Evolutionary conservation across 495 filamentous ascomycete species (phyloP), one percentile per base, ranked within the genome.

Genomic region (Penicillium parvum): DNA sequence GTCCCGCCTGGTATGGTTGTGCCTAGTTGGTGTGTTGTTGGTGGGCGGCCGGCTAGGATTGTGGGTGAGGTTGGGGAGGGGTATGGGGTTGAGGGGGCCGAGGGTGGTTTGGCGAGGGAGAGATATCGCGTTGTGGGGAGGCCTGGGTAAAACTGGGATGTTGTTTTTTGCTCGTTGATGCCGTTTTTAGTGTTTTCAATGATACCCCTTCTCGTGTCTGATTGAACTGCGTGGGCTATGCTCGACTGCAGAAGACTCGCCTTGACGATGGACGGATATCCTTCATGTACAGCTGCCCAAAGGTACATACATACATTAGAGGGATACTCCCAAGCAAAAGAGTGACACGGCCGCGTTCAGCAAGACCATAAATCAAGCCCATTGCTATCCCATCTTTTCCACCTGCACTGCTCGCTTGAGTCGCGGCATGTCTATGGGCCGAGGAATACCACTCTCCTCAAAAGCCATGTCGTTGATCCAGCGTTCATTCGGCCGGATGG

Each of bases 1-100:
- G 76, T 98, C 12, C 85, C 92, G 6, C 72, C 81, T 11, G 84
- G 86, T 41, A 96, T 94, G 83, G 88, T 96, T 9, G 86, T 97
- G 47, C 88, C 90, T 21, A 86, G 85, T 57, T 91, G 87, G 65
- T 84, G 77, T 53, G 76, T 96, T 30, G 90, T 98, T 12, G 88
- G 81, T 0, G 90, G 90, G 0, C 71, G 80, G 54, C 89, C 90
- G 3, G 90, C 82, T 3, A 69, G 86, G 34, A 84, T 95, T 43
- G 78, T 95, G 5, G 90, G 85, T 11, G 89, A 96, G 64, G 75
- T 94, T 2, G 84, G 85, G 2, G 90, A 95, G 58, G 90, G 88
- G 3, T 82, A 78, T 71, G 79, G 77, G 10, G 73, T 76, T 53
- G 69, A 73, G 50, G 72, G 64, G 47, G 68, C 66, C 0, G 72